Percentiles rank a stretch among this genome's conserved stretches.
Conservation (phyloP, 2,329 filamentous ascomycete genomes). For the Cladosporium sp. region DNA sequence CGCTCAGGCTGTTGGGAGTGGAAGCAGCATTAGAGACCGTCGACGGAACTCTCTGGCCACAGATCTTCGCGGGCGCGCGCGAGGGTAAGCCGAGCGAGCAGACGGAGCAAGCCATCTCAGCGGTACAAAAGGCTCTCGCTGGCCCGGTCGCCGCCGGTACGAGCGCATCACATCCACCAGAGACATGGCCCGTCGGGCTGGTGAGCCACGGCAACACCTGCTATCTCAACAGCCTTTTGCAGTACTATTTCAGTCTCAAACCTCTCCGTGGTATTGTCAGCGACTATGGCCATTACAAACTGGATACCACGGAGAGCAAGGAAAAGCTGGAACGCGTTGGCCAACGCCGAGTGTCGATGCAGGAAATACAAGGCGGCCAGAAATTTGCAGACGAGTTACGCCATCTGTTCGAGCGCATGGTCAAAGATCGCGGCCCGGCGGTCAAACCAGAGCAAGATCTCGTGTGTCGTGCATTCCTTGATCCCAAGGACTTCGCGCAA, state of each 20-base stretch:
- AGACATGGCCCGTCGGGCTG: constrained; percentile 71
- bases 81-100: constrained; percentile 25
- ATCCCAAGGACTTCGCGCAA: constrained; percentile 24
- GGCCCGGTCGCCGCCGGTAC: neutral
- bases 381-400: constrained; percentile 32
- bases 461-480: constrained; percentile 33
- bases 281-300: constrained; percentile 66
- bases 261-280: constrained; percentile 77
- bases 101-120: constrained; percentile 31
- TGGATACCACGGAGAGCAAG: constrained; percentile 61
- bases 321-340: constrained; percentile 69
- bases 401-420: constrained; percentile 35
- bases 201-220: constrained; percentile 96
- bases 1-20: constrained; percentile 44
- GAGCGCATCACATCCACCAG: constrained; percentile 16
- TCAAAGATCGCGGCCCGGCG: constrained; percentile 24
- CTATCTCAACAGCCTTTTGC: constrained; percentile 92
- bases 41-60: constrained; percentile 20
- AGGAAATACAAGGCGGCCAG: constrained; percentile 33
- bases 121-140: constrained; percentile 26
- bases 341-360: constrained; percentile 55
- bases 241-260: constrained; percentile 88
- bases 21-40: constrained; percentile 22
- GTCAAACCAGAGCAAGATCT: constrained; percentile 33
- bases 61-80: constrained; percentile 23